Evolutionary conservation across 2,329 filamentous ascomycete genomes (phyloP), one percentile per base, ranked within the genome.

Genomic region (Venturia pyrina): DNA sequence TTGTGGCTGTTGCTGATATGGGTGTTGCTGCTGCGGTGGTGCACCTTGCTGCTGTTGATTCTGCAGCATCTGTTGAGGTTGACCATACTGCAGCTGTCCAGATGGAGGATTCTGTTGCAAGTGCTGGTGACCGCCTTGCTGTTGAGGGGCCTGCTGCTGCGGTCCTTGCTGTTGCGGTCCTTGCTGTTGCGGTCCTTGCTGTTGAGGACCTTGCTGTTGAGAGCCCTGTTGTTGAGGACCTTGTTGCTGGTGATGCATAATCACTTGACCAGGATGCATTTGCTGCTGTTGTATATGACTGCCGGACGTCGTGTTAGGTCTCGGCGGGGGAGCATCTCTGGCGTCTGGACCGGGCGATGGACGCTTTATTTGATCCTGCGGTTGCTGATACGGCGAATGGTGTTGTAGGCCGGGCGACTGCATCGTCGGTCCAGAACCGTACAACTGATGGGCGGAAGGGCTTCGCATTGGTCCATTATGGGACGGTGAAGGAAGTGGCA

Each of bases 81-180:
- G 64, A 15, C 43, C 32, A 48, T 66, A 41, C n/a, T 61, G 56
- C 11, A 28, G 56, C 28, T 66, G 64, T 46, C 40, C 53, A 46
- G 37, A 40, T 24, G 34, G 40, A 32, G 28, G 50, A 15, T 48
- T 43, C 21, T 64, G 62, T 41, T 50, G 62, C 37, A 44, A 32
- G 13, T 65, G 63, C 40, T 65, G 63, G 24, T 28, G 50, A 53
- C 48, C 11, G 17, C 50, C 43, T 43, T 37, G 63, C 32, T 64
- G 48, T 44, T 53, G 44, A 28, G 44, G 61, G 7, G 28, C 21
- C 24, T 64, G 63, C 34, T 64, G 63, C n/a, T 34, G 48, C 8
- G 44, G 24, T 17, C 24, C 43, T 24, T 64, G 44, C 34, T 64
- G 62, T 32, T 48, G 24, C 1, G 48, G 21, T 1, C 28, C 62